Evolutionary conservation across 306 rosid species (phyloP).

Genomic region (Spatholobus suberectus): DNA sequence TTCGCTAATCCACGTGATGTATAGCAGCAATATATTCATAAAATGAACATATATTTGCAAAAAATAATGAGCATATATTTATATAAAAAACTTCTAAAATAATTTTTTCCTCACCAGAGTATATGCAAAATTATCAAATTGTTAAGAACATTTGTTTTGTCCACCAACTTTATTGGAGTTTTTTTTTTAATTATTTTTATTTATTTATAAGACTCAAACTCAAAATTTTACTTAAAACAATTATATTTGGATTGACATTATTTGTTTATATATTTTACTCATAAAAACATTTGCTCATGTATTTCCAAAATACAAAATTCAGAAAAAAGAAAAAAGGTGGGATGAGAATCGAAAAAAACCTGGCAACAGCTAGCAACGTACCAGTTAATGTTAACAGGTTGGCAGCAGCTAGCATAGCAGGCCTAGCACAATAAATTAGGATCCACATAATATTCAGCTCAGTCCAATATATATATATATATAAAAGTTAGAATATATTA

Average conservation of each 20-base stretch:
- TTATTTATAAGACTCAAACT: too few species aligned
- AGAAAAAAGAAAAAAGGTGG: not conserved
- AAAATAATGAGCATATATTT: not conserved
- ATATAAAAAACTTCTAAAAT: not conserved
- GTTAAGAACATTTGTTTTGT: not conserved
- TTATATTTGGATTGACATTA: too few species aligned
- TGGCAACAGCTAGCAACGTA: not conserved
- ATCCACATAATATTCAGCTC: not conserved
- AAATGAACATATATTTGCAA: not conserved
- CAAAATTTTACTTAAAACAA: too few species aligned
- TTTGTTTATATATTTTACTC: too few species aligned
- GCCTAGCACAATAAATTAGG: not conserved
- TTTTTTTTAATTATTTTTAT: too few species aligned
- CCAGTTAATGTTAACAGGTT: not conserved
- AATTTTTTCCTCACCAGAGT: not conserved
- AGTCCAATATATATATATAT: not conserved
- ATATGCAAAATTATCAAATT: not conserved
- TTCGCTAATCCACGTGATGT: not conserved
- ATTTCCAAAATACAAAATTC: not conserved
- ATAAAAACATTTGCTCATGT: not conserved
- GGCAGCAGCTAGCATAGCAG: constrained; percentile 15
- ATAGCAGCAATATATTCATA: not conserved
- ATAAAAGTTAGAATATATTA: too few species aligned
- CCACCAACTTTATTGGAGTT: not conserved
- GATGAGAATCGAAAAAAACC: not conserved